These are phyloP conservation scores for Daldinia eschscholtzii DNA, from an alignment of 2,329 filamentous ascomycete species.

Conservation along the genomic window DNA sequence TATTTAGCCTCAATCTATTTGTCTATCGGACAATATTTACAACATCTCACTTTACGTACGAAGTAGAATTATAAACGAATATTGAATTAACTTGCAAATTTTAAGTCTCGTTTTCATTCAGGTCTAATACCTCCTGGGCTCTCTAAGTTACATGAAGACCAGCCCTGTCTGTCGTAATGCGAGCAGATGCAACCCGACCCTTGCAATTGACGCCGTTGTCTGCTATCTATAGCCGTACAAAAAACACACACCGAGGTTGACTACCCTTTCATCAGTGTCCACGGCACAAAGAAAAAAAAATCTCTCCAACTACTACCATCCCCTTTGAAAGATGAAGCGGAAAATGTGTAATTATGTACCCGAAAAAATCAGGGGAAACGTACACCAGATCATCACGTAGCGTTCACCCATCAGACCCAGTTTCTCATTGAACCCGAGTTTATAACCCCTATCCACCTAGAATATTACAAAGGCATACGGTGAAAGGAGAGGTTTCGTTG, in stretches of 20 bases:
- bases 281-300: constrained; percentile 36
- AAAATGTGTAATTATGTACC: constrained; percentile 47
- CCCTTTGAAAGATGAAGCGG: constrained; percentile 32
- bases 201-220: constrained; percentile 41
- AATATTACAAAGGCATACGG: constrained; percentile 47
- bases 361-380: constrained; percentile 44
- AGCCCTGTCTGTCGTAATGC: constrained; percentile 44
- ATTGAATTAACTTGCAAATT: constrained; percentile 22
- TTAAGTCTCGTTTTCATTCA: constrained; percentile 43
- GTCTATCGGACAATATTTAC: background rate
- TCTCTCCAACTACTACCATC: constrained; percentile 39
- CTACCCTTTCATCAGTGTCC: constrained; percentile 36
- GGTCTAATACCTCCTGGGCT: constrained; percentile 42
- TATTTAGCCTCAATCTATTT: constrained; percentile 23
- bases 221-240: constrained; percentile 44
- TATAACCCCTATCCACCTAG: constrained; percentile 35
- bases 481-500: constrained; percentile 31
- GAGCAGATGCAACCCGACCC: constrained; percentile 42
- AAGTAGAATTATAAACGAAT: background rate
- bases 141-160: constrained; percentile 46
- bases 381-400: constrained; percentile 39
- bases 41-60: background rate
- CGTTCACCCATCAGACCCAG: constrained; percentile 34
- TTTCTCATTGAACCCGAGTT: constrained; percentile 21
- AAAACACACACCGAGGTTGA: constrained; percentile 29